Base-by-base conservation (phyloP, 2,329 filamentous ascomycete genomes). In the Cladosporium velox region DNA sequence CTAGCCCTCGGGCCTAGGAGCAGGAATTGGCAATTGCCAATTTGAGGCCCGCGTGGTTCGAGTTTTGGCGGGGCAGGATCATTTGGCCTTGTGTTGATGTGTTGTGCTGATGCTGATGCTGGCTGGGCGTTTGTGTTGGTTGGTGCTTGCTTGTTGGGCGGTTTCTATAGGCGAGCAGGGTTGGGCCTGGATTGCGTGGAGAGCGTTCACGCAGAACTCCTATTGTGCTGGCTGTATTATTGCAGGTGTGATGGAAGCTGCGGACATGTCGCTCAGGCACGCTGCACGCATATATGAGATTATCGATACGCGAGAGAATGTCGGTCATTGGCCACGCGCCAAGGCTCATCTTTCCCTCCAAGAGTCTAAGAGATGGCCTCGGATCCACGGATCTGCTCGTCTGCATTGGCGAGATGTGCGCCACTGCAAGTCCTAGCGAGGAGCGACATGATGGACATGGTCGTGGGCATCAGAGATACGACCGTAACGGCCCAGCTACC, bases 351-450 rank as follows among this genome's bases (percentile, higher is more conserved):
- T 34, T 28, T 32, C 18, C 28, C 38, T 47, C 41, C 41, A 47
- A 47, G 41, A 47, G n/a, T 21, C 41, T 47, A 55, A 34, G 52
- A 55, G 52, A 55, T 55, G 52, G 52, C 52, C 52, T 55, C 52
- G 52, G 52, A 55, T 55, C 41, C 52, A 55, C 52, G 52, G 52
- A 55, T 55, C 52, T 55, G 52, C 52, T 55, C 52, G 18, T 55
- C 28, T 55, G 52, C 52, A 55, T 55, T 55, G 52, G 52, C 52
- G 52, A 34, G 52, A 55, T 55, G 30, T 21, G 52, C 52, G 52
- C 52, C 52, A 55, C 52, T 55, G 52, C 28, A 55, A 32, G 41
- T 47, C 7, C 41, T 55, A 55, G 52, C 52, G 52, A 55, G 52
- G 41, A 21, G 41, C 35, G 7, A 54, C 14, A 54, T 55, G 28